Percentiles rank a stretch among this genome's conserved stretches.
These are phyloP conservation scores for Cladochytrium replicatum DNA, from an alignment of 192 early-diverging fungal species.

Conservation along the genomic window DNA sequence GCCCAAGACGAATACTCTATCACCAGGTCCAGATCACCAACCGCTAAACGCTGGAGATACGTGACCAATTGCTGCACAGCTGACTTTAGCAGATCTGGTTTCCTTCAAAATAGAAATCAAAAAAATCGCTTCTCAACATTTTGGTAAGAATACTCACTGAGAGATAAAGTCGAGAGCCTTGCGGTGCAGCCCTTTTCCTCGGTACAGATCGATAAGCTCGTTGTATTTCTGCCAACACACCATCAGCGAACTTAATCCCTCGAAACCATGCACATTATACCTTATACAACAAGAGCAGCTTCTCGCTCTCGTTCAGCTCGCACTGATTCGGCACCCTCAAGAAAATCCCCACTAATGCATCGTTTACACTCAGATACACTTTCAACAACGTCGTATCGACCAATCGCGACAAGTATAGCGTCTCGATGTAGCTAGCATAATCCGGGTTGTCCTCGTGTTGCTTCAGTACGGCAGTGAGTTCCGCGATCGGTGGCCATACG, in stretches of 20 bases:
- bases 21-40: conserved; percentile 67
- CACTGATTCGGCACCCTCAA: conserved; percentile 83
- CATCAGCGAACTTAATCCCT: no score
- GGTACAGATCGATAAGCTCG: conserved; percentile 91
- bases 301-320: conserved; percentile 74
- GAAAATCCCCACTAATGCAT: conserved; percentile 83
- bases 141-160: no score
- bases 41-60: conserved; percentile 71
- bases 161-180: conserved; percentile 81
- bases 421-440: no score
- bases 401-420: conserved; percentile 28
- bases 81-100: no score
- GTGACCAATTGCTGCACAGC: conserved; percentile 28
- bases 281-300: conserved; percentile 61
- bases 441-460: no score
- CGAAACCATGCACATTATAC: conserved; percentile 24
- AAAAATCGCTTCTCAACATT: no score
- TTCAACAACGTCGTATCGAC: conserved; percentile 87
- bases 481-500: no score
- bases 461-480: no score
- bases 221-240: conserved; percentile 66
- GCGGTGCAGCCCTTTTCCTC: conserved; percentile 77
- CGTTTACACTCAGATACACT: conserved; percentile 79
- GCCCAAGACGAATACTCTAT: conserved; percentile 76
- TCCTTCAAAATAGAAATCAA: no score